Base-by-base conservation (phyloP, 2,329 filamentous ascomycete species). In the Cercospora canescens region DNA sequence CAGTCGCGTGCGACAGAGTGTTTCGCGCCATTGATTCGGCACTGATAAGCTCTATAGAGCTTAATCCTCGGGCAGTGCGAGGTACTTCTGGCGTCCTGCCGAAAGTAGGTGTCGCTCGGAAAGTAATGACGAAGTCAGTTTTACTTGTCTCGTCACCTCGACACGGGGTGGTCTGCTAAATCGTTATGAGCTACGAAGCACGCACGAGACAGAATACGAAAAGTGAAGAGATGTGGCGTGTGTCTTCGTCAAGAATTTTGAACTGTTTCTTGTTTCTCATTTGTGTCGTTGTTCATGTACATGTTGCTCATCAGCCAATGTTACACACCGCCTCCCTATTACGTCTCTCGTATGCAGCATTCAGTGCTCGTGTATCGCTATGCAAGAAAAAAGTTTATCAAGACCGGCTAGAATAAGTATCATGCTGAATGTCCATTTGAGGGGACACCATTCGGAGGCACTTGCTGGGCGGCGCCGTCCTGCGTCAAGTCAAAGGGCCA, bases 401-500 rank as follows among this genome's bases (percentile, higher is more conserved):
- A 55, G n/a, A 18, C 14, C 28, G 12, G 52, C 16, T 18, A 16
- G 16, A 16, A n/a, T 9, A 32, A 34, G 34, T 18, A 32, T 59
- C 56, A 59, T 39, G 56, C 24, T 11, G 32, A 18, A 8, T 59
- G 32, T 18, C 37, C 56, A 45, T 60, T 50, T 24, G 63, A 28
- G 54, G 35, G 21, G 6, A 67, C 64, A 12, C 68, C 68, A 24
- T 60, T 34, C 4, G 50, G 58, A 11, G 61, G 52, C 34, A 66
- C 32, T 7, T 68, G 60, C 16, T 66, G 60, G 28, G 55, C n/a
- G n/a, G n/a, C 54, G 24, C 58, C 50, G 6, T 70, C 69, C 5
- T 63, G 62, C 14, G 56, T 52, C 12, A 69, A 56, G 18, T 75
- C 73, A 41, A 74, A 70, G 3, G 74, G 71, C 79, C 79, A 82